Conservation (phyloP, 805 yeast species). For the Starmera dryadoides region DNA sequence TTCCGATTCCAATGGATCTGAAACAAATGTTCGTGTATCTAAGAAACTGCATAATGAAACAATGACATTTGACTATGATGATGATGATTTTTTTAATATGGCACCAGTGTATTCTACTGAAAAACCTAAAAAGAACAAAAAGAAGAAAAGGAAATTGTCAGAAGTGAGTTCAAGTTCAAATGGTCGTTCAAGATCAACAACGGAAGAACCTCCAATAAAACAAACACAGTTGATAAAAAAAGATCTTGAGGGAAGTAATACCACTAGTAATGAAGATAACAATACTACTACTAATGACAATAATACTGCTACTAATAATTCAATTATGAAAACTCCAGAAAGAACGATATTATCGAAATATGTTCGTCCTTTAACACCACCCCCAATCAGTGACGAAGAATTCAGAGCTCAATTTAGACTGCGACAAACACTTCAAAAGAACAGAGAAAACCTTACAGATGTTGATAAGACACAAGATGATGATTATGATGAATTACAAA, state of each 20-base stretch:
- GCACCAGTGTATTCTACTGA: constrained; percentile 6
- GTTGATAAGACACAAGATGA: background rate
- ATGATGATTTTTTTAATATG: constrained; percentile 22
- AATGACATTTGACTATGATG: constrained; percentile 1
- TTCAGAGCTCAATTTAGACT: constrained; percentile 1
- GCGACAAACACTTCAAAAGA: no score
- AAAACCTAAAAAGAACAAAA: constrained; percentile 11
- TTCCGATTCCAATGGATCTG: no score
- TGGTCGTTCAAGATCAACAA: no score
- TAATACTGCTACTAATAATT: background rate
- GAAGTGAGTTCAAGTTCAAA: no score
- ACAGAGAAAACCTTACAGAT: background rate
- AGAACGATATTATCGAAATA: background rate
- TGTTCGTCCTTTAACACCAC: constrained; percentile 9
- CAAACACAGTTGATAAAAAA: background rate
- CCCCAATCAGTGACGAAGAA: constrained; percentile 11
- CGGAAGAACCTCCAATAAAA: background rate
- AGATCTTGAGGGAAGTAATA: no score
- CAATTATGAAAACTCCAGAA: background rate
- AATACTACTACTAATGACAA: no score
- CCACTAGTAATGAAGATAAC: no score
- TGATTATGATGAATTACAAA: constrained; percentile 1
- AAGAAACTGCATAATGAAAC: no score
- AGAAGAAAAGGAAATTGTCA: constrained; percentile 1
- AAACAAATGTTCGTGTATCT: no score